Evolutionary conservation across 345 rosid genomes (phyloP).

Genomic region (Citrus maxima): DNA sequence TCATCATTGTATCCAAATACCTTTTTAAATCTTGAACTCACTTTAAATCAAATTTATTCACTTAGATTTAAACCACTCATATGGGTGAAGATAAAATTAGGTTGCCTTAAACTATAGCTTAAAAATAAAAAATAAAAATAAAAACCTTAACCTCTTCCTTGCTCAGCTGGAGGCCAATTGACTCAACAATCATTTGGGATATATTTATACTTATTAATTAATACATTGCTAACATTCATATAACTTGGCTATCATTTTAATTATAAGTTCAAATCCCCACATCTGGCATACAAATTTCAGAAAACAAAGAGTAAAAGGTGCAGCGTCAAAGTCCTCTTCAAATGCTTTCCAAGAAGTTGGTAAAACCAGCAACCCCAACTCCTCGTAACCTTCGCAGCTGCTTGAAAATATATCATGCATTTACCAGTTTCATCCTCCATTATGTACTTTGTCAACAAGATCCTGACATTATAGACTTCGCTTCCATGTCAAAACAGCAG

Average conservation of each 20-base stretch:
- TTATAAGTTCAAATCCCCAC: not conserved
- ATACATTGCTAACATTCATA: not conserved
- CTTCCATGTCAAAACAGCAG: not conserved
- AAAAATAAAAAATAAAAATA: too few species aligned
- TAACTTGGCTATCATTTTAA: not conserved
- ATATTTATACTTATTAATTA: too few species aligned
- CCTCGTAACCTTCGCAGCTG: not conserved
- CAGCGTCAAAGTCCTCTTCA: not conserved
- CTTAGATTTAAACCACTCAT: too few species aligned
- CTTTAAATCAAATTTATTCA: too few species aligned
- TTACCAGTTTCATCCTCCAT: not conserved
- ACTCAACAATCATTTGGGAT: too few species aligned
- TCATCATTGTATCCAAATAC: too few species aligned
- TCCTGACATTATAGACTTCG: not conserved
- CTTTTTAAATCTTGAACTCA: too few species aligned
- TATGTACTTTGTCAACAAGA: not conserved
- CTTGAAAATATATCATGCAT: not conserved
- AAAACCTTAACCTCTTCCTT: too few species aligned
- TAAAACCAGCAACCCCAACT: constrained; percentile 18
- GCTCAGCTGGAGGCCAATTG: too few species aligned
- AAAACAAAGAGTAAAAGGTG: not conserved
- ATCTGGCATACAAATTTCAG: not conserved
- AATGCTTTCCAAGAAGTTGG: constrained; percentile 6
- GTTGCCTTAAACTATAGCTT: too few species aligned
- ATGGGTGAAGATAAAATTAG: too few species aligned